Evolutionary conservation across 1,139 yeast genomes (phyloP).

Genomic region (Candida glucosophila): DNA sequence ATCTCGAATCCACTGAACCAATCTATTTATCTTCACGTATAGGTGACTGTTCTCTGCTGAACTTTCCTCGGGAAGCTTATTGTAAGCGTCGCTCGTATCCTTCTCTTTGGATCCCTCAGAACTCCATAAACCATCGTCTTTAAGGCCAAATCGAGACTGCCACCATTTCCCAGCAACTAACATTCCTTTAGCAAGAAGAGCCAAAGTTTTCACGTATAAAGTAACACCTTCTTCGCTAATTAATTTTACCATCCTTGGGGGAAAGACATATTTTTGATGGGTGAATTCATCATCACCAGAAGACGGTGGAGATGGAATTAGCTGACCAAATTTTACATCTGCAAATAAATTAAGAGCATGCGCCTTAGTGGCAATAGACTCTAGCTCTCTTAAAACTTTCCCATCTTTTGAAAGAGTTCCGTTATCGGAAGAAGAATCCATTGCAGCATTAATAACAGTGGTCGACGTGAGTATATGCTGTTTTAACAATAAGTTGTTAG

Average conservation of each 20-base stretch:
- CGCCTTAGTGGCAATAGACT: constrained; percentile 77
- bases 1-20: constrained; percentile 90
- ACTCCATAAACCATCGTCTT: too few species aligned
- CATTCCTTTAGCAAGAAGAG: constrained; percentile 81
- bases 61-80: constrained; percentile 6
- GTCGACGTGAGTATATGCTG: constrained; percentile 30
- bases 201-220: constrained; percentile 73
- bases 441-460: constrained; percentile 11
- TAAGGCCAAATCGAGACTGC: constrained; percentile 38
- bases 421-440: constrained; percentile 5
- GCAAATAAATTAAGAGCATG: constrained; percentile 86
- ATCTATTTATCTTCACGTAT: constrained; percentile 57
- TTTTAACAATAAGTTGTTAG: constrained; percentile 21
- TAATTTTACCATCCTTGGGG: constrained; percentile 49
- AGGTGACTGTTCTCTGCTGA: too few species aligned
- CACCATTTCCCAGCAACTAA: constrained; percentile 82
- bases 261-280: constrained; percentile 37
- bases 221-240: constrained; percentile 85
- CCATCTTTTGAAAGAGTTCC: constrained; percentile 20
- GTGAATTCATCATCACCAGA: constrained; percentile 35
- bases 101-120: background rate
- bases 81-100: constrained; percentile 2
- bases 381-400: constrained; percentile 42
- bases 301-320: constrained; percentile 72
- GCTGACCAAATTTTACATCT: constrained; percentile 79